phyloP scores from a whole-genome alignment of 495 filamentous ascomycete genomes.

The Aspergillus leporis region DNA sequence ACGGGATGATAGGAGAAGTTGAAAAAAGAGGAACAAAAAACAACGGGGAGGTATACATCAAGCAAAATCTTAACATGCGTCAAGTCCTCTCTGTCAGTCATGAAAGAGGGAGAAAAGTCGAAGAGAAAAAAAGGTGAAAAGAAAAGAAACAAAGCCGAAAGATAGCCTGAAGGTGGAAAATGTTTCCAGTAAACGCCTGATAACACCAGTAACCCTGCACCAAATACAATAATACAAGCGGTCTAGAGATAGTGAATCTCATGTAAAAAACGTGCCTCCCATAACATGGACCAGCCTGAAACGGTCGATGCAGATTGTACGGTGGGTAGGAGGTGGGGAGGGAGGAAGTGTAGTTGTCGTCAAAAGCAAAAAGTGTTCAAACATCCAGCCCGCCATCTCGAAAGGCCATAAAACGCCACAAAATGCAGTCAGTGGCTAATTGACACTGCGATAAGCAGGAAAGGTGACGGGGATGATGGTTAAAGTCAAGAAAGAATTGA shows the following conservation, averaged over 20 bases:
- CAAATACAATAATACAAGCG: constrained; percentile 47
- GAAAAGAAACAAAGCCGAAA: constrained; percentile 19
- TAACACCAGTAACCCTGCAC: constrained; percentile 26
- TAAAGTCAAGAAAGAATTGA: not conserved
- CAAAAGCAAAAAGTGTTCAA: constrained; percentile 44
- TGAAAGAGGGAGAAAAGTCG: constrained; percentile 15
- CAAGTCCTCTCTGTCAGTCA: constrained; percentile 19
- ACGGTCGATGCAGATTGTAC: constrained; percentile 31
- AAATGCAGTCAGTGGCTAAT: constrained; percentile 31
- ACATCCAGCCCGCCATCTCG: constrained; percentile 48
- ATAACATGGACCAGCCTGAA: constrained; percentile 33
- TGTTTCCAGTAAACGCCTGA: constrained; percentile 32
- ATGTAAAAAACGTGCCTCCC: constrained; percentile 33
- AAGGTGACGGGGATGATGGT: not conserved
- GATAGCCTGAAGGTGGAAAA: constrained; percentile 19
- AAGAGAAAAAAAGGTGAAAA: constrained; percentile 14
- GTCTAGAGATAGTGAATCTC: constrained; percentile 46
- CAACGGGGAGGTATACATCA: constrained; percentile 16
- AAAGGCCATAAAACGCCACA: constrained; percentile 45
- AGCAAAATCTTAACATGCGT: constrained; percentile 18
- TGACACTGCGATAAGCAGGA: constrained; percentile 8
- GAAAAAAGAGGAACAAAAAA: constrained; percentile 11
- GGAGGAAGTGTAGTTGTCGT: constrained; percentile 7
- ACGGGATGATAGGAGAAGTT: not conserved
- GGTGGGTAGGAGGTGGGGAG: constrained; percentile 19